Conservation (phyloP, 73 alveolate species). For the Tetrahymena elliotti region DNA sequence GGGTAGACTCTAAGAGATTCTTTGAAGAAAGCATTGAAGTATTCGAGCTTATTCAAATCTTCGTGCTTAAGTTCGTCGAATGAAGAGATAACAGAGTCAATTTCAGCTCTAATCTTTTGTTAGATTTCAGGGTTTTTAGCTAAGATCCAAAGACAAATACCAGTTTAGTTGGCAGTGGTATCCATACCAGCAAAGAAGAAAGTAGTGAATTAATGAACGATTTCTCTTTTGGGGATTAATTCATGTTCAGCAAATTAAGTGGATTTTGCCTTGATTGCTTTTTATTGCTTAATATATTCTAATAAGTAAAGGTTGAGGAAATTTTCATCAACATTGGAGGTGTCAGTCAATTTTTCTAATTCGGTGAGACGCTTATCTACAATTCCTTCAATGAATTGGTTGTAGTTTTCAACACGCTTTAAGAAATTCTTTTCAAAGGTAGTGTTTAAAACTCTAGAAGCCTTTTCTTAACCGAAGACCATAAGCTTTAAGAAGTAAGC, state of each 20-base stretch:
- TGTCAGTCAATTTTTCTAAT: neutral
- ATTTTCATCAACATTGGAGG: neutral
- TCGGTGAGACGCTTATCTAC: neutral
- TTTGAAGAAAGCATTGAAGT: neutral
- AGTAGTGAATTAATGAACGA: neutral
- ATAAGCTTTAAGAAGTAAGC: neutral
- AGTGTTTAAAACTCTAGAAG: neutral
- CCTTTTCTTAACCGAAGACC: neutral
- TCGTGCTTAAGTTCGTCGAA: neutral
- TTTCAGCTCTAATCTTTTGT: neutral
- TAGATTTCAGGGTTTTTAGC: neutral
- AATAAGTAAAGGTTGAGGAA: neutral
- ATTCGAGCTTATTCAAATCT: neutral
- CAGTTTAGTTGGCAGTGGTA: conserved; percentile 1
- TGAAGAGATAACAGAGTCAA: neutral
- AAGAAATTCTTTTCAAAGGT: neutral
- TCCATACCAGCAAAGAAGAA: neutral
- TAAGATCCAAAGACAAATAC: neutral
- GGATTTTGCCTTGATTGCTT: neutral
- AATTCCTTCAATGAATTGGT: neutral
- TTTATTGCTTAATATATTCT: neutral
- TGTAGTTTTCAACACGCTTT: neutral
- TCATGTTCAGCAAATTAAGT: neutral
- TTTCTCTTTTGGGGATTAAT: neutral
- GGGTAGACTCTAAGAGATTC: neutral